Percentiles rank a stretch among this genome's conserved stretches.
These are phyloP conservation scores for Byssoonygena ceratinophila DNA, from an alignment of 2,329 filamentous ascomycete species.

Conservation along the genomic window DNA sequence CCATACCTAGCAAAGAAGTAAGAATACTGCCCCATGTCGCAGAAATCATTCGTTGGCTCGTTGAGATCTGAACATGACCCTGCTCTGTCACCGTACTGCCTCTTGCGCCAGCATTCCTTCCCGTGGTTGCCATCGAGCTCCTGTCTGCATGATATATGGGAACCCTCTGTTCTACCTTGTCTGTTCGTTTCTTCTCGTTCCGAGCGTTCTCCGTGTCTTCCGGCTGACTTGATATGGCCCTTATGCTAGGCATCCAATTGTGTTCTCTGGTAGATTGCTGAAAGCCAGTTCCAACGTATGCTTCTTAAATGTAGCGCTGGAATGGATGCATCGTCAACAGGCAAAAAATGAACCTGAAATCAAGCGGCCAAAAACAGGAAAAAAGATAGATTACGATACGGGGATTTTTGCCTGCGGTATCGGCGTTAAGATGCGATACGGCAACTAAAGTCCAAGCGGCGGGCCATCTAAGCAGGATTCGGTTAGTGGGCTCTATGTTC, in stretches of 20 bases:
- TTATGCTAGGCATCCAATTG: conserved; percentile 21
- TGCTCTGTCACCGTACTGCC: conserved; percentile 13
- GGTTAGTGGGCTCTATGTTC: background rate
- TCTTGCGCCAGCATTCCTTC: conserved; percentile 3
- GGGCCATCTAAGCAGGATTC: background rate
- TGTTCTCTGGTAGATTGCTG: background rate
- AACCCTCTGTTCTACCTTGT: conserved; percentile 15
- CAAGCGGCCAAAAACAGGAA: conserved; percentile 4
- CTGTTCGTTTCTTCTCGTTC: conserved; percentile 14
- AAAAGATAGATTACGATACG: conserved; percentile 8
- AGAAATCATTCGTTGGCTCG: conserved; percentile 86
- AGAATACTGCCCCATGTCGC: conserved; percentile 82
- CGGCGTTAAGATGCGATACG: conserved; percentile 1
- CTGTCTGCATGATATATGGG: conserved; percentile 27
- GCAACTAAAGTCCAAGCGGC: background rate
- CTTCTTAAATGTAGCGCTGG: background rate
- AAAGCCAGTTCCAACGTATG: background rate
- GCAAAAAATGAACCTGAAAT: background rate
- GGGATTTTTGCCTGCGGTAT: conserved; percentile 9
- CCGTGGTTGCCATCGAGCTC: conserved; percentile 14
- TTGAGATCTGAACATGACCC: conserved; percentile 51
- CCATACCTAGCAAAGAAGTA: conserved; percentile 71
- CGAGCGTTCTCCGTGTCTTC: conserved; percentile 19
- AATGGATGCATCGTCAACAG: background rate
- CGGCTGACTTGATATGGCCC: conserved; percentile 17